A percentile compares a stretch with the other conserved stretches of the same genome.
Conservation (phyloP, 192 early-diverging fungal genomes). For the Pilobolus umbonatus region DNA sequence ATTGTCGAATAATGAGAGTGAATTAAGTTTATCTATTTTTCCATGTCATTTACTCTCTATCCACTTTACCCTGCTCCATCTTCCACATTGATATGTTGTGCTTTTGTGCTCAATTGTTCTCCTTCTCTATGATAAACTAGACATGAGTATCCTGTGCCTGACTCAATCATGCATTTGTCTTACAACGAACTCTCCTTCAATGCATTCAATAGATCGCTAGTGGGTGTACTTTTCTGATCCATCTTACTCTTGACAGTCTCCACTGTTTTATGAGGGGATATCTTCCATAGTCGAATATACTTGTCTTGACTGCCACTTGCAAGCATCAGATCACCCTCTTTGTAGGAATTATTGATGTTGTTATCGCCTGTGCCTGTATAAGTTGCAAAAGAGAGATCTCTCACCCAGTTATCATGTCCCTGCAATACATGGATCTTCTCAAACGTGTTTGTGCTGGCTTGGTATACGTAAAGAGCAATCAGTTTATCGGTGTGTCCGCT, state of each 20-base stretch:
- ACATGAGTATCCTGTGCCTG: too few relatives aligned
- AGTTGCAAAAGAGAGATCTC: conserved; percentile 67
- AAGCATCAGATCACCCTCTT: conserved; percentile 76
- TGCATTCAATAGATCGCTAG: conserved; percentile 43
- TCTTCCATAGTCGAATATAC: conserved; percentile 89
- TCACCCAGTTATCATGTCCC: conserved; percentile 95
- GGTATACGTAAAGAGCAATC: conserved; percentile 61
- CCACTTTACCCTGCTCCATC: conserved; percentile 15
- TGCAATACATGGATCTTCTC: conserved; percentile 55
- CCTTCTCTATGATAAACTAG: conserved; percentile 34
- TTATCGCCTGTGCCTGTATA: conserved; percentile 40
- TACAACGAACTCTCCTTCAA: conserved; percentile 37
- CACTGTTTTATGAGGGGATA: conserved; percentile 38
- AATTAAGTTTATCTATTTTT: neutral
- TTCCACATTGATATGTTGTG: conserved; percentile 65
- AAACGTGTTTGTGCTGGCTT: conserved; percentile 47
- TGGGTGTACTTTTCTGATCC: neutral
- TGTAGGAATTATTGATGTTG: conserved; percentile 46
- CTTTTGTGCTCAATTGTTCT: conserved; percentile 81
- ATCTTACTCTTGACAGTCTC: neutral
- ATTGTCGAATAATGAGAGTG: neutral
- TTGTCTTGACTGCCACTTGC: conserved; percentile 89
- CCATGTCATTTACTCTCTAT: neutral
- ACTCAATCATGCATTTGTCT: neutral
- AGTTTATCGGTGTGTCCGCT: conserved; percentile 80